These are phyloP conservation scores for Talaromyces sp. DNA, from an alignment of 2,329 filamentous ascomycete species.

Conservation along the genomic window DNA sequence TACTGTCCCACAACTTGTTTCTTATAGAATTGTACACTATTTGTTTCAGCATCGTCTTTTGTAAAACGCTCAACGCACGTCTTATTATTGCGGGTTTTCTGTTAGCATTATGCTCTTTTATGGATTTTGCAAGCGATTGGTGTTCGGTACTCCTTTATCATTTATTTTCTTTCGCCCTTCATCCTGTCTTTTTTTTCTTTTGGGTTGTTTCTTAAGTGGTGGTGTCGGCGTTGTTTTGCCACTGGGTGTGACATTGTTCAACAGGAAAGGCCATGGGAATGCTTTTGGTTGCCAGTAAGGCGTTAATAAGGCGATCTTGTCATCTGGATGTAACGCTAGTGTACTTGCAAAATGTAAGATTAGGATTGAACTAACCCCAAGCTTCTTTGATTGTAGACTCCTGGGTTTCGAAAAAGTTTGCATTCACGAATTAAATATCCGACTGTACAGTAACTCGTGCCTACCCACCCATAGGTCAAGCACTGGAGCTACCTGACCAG, in stretches of 20 bases:
- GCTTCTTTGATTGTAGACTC: not conserved
- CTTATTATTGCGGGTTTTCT: slow-evolving; percentile 4
- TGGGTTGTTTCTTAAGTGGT: not conserved
- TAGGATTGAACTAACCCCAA: not conserved
- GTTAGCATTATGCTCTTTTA: slow-evolving; percentile 8
- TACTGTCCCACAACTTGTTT: slow-evolving; percentile 9
- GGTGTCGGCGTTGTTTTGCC: not conserved
- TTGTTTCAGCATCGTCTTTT: slow-evolving; percentile 15
- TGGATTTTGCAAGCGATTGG: slow-evolving; percentile 7
- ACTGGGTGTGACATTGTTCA: not conserved
- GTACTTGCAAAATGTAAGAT: slow-evolving; percentile 8
- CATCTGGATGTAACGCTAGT: not conserved
- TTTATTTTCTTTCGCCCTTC: not conserved
- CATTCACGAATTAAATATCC: slow-evolving; percentile 61
- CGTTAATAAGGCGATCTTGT: not conserved
- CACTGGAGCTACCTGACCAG: slow-evolving; percentile 56
- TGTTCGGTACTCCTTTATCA: slow-evolving; percentile 2
- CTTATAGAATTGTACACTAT: slow-evolving; percentile 25
- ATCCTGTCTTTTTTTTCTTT: not conserved
- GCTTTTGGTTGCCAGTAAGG: slow-evolving; percentile 2
- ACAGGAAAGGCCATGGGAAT: not conserved
- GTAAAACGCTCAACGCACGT: slow-evolving; percentile 1
- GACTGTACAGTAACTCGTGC: slow-evolving; percentile 61
- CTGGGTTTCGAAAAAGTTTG: not conserved
- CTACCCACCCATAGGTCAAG: slow-evolving; percentile 62